Base-by-base conservation (phyloP, 1,284 basidiomycete species). In the Cutaneotrichosporon dermatis region DNA sequence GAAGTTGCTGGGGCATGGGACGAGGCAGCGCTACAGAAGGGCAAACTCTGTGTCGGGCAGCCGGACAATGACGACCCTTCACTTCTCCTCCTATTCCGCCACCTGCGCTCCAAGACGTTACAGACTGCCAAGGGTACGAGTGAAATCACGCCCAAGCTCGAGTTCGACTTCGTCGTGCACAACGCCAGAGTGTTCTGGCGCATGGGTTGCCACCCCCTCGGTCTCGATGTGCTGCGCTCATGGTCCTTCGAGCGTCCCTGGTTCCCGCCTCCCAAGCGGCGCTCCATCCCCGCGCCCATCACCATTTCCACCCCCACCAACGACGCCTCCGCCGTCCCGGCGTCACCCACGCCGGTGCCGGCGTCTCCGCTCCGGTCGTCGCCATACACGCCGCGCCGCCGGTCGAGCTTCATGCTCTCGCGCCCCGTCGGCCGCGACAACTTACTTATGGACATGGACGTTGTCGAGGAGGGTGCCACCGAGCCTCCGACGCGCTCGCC, bases 201-300 rank as follows among this genome's bases (percentile, higher is more conserved):
- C 56, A 93, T 96, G 92, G 93, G 95, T n/a, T 98, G 93, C 67
- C 92, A 96, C 74, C 83, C 84, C 4, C 80, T 98, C 11, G 93
- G 91, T 3, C 82, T 97, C 33, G 86, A 90, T 69, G 84, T 97
- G 11, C 85, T 95, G 43, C 84, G 85, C 33, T 88, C 88, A 0
- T 97, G 93, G 93, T 88, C 88, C 2, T 97, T 96, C 73, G 89
- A 90, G 56, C 83, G 88, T 51, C 89, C 91, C 1, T 73, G 69
- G 60, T 72, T 76, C 67, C 72, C 75, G 25, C 66, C 57, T 46
- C 52, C 46, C 53, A 61, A 57, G 58, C 2, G 9, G 15, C 40
- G 41, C 4, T 60, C 40, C 52, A 53, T 57, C 57, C 55, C 54
- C 12, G 37, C 45, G 39, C 36, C 55, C 4, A 39, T 56, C 46